phyloP scores from a whole-genome alignment of 2,329 filamentous ascomycete genomes.

The Epichloe glyceriae region DNA sequence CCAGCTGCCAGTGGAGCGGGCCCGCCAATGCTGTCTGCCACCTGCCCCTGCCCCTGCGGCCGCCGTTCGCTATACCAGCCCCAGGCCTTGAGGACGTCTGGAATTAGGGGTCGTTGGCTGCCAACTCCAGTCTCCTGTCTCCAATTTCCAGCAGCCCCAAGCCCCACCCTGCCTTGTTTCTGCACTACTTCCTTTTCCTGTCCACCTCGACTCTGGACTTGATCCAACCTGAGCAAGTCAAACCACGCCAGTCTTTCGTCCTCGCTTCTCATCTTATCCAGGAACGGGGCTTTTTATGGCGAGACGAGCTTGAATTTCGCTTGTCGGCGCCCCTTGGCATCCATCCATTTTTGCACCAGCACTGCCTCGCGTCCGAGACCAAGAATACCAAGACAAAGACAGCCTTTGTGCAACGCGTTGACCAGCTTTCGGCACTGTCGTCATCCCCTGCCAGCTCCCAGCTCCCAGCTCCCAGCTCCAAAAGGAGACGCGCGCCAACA shows the following conservation, averaged over 20 bases:
- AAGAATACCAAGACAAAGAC: background rate
- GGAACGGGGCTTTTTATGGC: background rate
- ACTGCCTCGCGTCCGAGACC: constrained; percentile 1
- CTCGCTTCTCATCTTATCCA: background rate
- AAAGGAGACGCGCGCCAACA: background rate
- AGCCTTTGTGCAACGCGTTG: background rate
- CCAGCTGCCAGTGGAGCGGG: background rate
- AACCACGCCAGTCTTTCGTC: background rate
- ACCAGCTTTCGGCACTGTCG: constrained; percentile 1
- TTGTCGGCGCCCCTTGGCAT: constrained; percentile 1
- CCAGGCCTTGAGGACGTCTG: no score
- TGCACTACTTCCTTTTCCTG: background rate
- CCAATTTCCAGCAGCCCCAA: no score
- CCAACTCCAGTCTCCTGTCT: no score
- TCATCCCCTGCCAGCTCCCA: constrained; percentile 3
- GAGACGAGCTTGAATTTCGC: background rate
- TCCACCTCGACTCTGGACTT: background rate
- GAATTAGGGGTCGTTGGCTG: no score
- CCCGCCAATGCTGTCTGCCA: background rate
- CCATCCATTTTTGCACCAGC: background rate
- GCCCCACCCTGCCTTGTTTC: background rate
- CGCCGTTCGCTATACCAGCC: background rate
- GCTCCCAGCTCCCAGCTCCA: background rate
- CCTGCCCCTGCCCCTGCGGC: background rate
- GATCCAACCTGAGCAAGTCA: background rate